Conservation (phyloP, 345 rosid genomes). For the Salix dunnii region DNA sequence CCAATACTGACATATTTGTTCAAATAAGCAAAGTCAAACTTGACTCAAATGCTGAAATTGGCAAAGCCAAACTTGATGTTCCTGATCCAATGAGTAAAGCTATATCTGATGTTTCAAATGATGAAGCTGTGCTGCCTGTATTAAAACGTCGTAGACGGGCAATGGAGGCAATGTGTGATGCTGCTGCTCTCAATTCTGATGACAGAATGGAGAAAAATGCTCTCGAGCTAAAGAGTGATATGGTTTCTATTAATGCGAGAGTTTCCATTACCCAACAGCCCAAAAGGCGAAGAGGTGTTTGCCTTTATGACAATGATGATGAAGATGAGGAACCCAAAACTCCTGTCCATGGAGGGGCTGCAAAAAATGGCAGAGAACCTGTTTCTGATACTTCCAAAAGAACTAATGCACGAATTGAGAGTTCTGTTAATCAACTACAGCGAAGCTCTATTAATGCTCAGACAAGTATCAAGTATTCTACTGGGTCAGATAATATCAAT, state of each 20-base stretch:
- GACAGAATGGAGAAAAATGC: slow-evolving; percentile 40
- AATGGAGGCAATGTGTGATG: slow-evolving; percentile 54
- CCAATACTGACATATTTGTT: slow-evolving; percentile 25
- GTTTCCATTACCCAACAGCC: slow-evolving; percentile 38
- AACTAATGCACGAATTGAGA: slow-evolving; percentile 16
- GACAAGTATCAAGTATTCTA: slow-evolving; percentile 31
- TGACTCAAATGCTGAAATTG: slow-evolving; percentile 8
- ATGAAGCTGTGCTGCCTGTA: slow-evolving; percentile 54
- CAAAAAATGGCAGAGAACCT: slow-evolving; percentile 32
- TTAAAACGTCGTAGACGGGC: slow-evolving; percentile 57
- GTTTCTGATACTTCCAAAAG: slow-evolving; percentile 33
- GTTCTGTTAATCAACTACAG: slow-evolving; percentile 12
- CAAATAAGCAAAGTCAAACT: slow-evolving; percentile 10
- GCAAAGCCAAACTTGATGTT: slow-evolving; percentile 9
- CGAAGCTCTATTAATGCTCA: slow-evolving; percentile 27
- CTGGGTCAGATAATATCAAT: slow-evolving; percentile 28
- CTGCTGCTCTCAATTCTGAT: slow-evolving; percentile 41
- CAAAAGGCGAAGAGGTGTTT: slow-evolving; percentile 71
- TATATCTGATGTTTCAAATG: slow-evolving; percentile 23
- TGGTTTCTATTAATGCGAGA: slow-evolving; percentile 33
- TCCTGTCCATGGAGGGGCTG: slow-evolving; percentile 68
- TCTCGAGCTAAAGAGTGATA: slow-evolving; percentile 33
- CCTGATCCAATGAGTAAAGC: not conserved
- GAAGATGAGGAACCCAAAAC: slow-evolving; percentile 71
- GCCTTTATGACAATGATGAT: slow-evolving; percentile 60